A percentile compares a stretch with the other conserved stretches of the same genome.
Evolutionary conservation across 257 asterid genomes (phyloP).

Genomic region (Avicennia marina): DNA sequence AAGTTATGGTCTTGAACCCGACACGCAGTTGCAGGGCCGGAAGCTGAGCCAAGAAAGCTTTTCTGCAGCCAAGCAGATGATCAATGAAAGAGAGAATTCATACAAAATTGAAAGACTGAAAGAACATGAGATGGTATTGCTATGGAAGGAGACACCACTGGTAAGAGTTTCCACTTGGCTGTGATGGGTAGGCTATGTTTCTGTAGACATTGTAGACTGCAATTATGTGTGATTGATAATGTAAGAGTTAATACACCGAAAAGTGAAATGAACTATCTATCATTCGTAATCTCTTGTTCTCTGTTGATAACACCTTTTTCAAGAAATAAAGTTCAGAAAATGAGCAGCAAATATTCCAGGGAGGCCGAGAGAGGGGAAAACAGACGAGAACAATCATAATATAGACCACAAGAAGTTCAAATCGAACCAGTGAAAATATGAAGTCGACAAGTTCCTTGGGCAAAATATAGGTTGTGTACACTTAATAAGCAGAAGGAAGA

Average conservation of each 20-base stretch:
- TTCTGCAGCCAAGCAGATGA: slow-evolving; percentile 41
- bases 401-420: too few species aligned
- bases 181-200: slow-evolving; percentile 18
- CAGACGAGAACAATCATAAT: too few species aligned
- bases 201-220: neutral
- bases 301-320: too few species aligned
- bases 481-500: too few species aligned
- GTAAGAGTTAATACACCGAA: neutral
- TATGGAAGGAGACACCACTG: slow-evolving; percentile 42
- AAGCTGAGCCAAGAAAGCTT: slow-evolving; percentile 36
- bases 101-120: slow-evolving; percentile 21
- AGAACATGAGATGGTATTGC: slow-evolving; percentile 42
- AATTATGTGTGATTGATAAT: neutral
- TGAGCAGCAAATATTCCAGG: too few species aligned
- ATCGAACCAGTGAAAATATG: too few species aligned
- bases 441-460: too few species aligned
- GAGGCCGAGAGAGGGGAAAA: too few species aligned
- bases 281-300: too few species aligned
- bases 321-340: too few species aligned
- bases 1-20: neutral
- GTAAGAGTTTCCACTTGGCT: slow-evolving; percentile 53
- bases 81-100: slow-evolving; percentile 32
- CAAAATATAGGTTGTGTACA: too few species aligned
- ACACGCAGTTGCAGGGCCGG: slow-evolving; percentile 19
- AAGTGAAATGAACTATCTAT: too few species aligned